phyloP scores from a whole-genome alignment of 352 stramenopile species.

The Phytophthora pini region DNA sequence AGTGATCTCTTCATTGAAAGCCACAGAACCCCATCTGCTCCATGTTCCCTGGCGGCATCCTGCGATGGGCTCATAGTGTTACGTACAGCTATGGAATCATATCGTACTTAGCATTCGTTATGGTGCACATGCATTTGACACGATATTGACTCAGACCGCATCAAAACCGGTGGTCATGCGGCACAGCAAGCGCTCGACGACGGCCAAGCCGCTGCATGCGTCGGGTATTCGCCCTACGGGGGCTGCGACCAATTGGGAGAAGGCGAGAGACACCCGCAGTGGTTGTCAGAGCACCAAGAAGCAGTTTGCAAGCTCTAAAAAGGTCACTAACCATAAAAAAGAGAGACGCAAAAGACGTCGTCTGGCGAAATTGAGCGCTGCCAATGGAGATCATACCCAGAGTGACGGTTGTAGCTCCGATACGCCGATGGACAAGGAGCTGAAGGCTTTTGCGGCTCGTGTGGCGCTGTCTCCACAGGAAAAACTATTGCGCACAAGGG shows the following conservation, averaged over 20 bases:
- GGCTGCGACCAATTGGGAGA: constrained; percentile 34
- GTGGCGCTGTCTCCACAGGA: constrained; percentile 58
- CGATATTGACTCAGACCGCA: neutral
- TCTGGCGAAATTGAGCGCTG: neutral
- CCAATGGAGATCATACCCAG: constrained; percentile 4
- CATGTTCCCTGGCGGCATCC: constrained; percentile 7
- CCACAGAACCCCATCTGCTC: constrained; percentile 13
- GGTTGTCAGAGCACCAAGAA: constrained; percentile 15
- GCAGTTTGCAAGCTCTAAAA: constrained; percentile 23
- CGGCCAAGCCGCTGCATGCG: constrained; percentile 20
- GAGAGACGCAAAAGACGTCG: constrained; percentile 7
- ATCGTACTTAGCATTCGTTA: constrained; percentile 9
- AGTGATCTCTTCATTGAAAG: too few relatives aligned
- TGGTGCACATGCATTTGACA: neutral
- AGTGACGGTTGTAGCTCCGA: neutral
- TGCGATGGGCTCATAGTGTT: constrained; percentile 24
- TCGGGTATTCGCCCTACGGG: constrained; percentile 5
- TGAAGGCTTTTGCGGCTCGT: constrained; percentile 50
- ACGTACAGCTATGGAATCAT: neutral
- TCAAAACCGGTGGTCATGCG: constrained; percentile 24
- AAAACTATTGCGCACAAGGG: constrained; percentile 36
- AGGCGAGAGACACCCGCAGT: constrained; percentile 6
- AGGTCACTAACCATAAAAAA: constrained; percentile 14
- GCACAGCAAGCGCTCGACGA: constrained; percentile 13
- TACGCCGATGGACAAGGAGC: constrained; percentile 48